A percentile compares a stretch with the other conserved stretches of the same genome.
Evolutionary conservation across 208 protist species (phyloP).

Genomic region (Endotrypanum monterogeii): DNA sequence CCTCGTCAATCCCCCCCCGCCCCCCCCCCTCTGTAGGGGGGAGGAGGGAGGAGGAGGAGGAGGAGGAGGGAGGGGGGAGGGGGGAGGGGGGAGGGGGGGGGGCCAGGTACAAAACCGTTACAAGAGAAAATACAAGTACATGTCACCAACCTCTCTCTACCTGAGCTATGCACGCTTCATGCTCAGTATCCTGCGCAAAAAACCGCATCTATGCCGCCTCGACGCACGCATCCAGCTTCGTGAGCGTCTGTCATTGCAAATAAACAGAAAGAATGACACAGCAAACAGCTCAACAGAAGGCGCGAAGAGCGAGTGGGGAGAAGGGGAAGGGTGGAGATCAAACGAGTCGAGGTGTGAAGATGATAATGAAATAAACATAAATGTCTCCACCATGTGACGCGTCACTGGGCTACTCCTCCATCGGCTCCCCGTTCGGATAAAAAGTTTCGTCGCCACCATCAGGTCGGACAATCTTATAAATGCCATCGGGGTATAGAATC

Average conservation of each 20-base stretch:
- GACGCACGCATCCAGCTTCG: not conserved
- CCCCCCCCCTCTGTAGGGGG: too few species aligned
- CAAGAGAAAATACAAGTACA: constrained; percentile 1
- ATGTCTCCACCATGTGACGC: not conserved
- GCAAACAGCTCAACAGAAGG: constrained; percentile 5
- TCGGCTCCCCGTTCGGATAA: constrained; percentile 55
- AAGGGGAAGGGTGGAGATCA: not conserved
- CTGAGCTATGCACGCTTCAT: not conserved
- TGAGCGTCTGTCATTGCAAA: not conserved
- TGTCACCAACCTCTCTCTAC: not conserved
- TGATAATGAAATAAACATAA: not conserved
- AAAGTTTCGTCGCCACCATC: constrained; percentile 87
- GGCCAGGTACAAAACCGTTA: not conserved
- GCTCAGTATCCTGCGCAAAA: not conserved
- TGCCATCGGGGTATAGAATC: constrained; percentile 94
- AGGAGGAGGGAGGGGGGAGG: too few species aligned
- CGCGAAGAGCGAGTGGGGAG: not conserved
- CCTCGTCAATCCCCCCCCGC: not conserved
- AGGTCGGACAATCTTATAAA: constrained; percentile 82
- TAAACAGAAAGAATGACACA: not conserved
- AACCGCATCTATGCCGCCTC: not conserved
- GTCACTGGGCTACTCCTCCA: constrained; percentile 21
- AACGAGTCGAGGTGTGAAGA: not conserved
- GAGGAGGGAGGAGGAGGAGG: too few species aligned
- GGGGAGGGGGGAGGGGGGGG: not conserved